Conservation (phyloP, 306 rosid genomes). For the Quercus cerris region DNA sequence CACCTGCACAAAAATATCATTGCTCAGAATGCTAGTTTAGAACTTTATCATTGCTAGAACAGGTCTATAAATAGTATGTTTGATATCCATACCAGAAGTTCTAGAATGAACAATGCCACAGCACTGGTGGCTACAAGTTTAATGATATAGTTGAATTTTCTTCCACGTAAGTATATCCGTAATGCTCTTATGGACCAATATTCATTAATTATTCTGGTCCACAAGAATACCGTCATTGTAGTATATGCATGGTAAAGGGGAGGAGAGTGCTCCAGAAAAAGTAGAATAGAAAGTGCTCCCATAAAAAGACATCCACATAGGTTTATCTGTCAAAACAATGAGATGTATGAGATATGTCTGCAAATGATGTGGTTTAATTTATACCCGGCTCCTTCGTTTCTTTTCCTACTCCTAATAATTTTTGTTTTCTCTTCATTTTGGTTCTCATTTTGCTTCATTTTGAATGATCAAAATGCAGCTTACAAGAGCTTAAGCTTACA, state of each 20-base stretch:
- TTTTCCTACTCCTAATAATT: not conserved
- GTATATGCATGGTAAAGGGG: conserved; percentile 82
- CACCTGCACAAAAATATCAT: conserved; percentile 45
- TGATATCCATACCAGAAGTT: conserved; percentile 66
- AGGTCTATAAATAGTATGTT: conserved; percentile 8
- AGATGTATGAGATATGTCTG: conserved; percentile 2
- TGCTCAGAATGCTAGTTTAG: conserved; percentile 27
- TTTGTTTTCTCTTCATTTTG: conserved; percentile 1
- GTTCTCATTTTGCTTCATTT: conserved; percentile 5
- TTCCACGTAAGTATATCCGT: conserved; percentile 63
- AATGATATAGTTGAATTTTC: conserved; percentile 40
- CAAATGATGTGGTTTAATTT: not conserved
- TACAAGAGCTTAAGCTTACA: conserved; percentile 35
- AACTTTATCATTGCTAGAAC: conserved; percentile 19
- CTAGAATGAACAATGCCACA: conserved; percentile 58
- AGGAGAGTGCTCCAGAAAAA: conserved; percentile 76
- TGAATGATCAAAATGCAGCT: not conserved
- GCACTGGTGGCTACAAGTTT: conserved; percentile 56
- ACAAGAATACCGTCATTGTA: conserved; percentile 65
- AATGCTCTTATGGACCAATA: conserved; percentile 60
- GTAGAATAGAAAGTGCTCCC: conserved; percentile 53
- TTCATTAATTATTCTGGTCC: conserved; percentile 74
- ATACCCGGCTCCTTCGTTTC: not conserved
- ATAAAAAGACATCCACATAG: conserved; percentile 54
- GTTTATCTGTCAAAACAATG: conserved; percentile 54